Evolutionary conservation across 2,329 filamentous ascomycete genomes (phyloP), one percentile per base, ranked within the genome.

Genomic region (Fusarium newnesense): DNA sequence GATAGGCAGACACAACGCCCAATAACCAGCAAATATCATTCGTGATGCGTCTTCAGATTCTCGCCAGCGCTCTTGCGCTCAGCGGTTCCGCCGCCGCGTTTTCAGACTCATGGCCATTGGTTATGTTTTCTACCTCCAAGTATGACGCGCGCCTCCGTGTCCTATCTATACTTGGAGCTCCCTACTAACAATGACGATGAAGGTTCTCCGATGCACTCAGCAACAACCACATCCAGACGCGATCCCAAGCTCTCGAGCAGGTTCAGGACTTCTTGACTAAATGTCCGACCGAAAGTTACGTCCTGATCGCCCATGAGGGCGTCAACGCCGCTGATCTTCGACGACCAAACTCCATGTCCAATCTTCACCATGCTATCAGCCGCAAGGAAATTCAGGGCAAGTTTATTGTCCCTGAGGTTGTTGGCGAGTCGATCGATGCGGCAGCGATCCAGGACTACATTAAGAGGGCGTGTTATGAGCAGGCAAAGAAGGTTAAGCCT

Each of bases 41-140:
- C 73, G 70, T 76, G 72, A 92, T 91, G 90, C 89, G 87, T 85
- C 79, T 87, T 78, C 87, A 86, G 62, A 80, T 84, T 79, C 78
- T 87, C 78, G 82, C 85, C 68, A 81, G 86, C 75, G 79, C 88
- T 57, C 82, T 89, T 79, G 87, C 87, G 74, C 82, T 89, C 77
- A 86, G 89, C 75, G 87, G 88, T 68, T 86, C 87, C 30, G 90
- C 87, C 49, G 85, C 90, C 70, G 95, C 94, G 32, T 96, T 97
- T 81, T 91, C 90, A 72, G 92, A 97, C 83, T 94, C 95, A 5
- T 95, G 94, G 61, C 96, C 96, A 24, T 96, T 97, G 83, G 89
- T 97, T 80, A 85, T 98, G 75, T 92, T 97, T 81, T 98, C 96
- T 37, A 96, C 92, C 50, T 89, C 92, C 71, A 86, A 91, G 95